phyloP scores from a whole-genome alignment of 1,139 yeast genomes.

The Pichia sp. region DNA sequence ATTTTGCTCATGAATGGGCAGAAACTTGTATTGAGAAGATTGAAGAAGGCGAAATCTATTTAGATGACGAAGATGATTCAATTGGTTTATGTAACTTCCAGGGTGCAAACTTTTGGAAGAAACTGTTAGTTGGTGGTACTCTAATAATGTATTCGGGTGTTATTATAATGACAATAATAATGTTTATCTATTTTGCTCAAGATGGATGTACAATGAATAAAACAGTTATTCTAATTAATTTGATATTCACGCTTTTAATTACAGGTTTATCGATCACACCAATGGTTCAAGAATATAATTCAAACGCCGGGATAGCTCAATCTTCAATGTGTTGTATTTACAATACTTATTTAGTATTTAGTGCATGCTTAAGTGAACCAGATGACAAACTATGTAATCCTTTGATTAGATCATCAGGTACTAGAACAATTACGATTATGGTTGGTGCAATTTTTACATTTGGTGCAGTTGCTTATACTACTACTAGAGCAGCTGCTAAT shows the following conservation, averaged over 20 bases:
- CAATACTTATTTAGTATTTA: constrained; percentile 84
- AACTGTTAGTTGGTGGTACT: constrained; percentile 79
- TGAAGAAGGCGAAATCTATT: constrained; percentile 67
- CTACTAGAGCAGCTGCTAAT: constrained; percentile 90
- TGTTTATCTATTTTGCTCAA: constrained; percentile 80
- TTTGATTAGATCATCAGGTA: constrained; percentile 77
- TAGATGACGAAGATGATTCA: constrained; percentile 32
- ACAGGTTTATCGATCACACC: constrained; percentile 75
- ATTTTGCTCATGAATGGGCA: constrained; percentile 99
- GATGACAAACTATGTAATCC: constrained; percentile 93
- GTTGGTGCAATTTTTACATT: constrained; percentile 92
- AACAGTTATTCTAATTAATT: constrained; percentile 73
- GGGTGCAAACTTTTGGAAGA: constrained; percentile 59
- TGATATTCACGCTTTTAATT: constrained; percentile 56
- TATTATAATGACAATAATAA: constrained; percentile 61
- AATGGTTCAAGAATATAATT: constrained; percentile 82
- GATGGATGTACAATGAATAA: constrained; percentile 88
- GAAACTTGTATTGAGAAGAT: constrained; percentile 90
- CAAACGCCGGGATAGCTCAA: constrained; percentile 95
- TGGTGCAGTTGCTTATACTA: constrained; percentile 92
- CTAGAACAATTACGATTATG: constrained; percentile 82
- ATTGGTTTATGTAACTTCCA: constrained; percentile 27
- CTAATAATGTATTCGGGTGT: constrained; percentile 74
- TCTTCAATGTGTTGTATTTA: constrained; percentile 93
- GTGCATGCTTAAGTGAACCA: constrained; percentile 95